Conservation (phyloP, 148 eudicot genomes). For the Rhododendron vialii region DNA sequence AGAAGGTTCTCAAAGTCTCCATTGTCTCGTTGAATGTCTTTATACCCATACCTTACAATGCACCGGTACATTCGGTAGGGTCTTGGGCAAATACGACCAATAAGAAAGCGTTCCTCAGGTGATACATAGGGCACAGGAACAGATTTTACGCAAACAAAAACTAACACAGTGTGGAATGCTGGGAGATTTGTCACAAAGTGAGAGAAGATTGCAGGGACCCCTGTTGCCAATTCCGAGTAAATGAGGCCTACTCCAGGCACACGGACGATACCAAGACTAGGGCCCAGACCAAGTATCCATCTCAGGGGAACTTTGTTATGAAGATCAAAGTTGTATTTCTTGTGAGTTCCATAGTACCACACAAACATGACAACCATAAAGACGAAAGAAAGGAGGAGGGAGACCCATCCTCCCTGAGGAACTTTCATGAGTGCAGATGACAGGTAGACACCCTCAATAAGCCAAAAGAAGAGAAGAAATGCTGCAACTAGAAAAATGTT, state of each 20-base stretch:
- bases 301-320: slow-evolving; percentile 89
- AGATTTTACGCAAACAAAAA: slow-evolving; percentile 84
- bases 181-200: slow-evolving; percentile 96
- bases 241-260: slow-evolving; percentile 91
- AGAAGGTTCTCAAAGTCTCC: slow-evolving; percentile 80
- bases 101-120: slow-evolving; percentile 81
- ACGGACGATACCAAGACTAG: slow-evolving; percentile 92
- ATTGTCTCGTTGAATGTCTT: slow-evolving; percentile 76
- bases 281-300: slow-evolving; percentile 96
- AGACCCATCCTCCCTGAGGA: slow-evolving; percentile 98
- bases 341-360: slow-evolving; percentile 92
- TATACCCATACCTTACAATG: slow-evolving; percentile 85
- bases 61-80: slow-evolving; percentile 95
- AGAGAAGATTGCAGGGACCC: slow-evolving; percentile 92
- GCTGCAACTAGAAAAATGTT: slow-evolving; percentile 40
- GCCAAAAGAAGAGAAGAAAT: slow-evolving; percentile 66
- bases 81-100: slow-evolving; percentile 89
- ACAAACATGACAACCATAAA: slow-evolving; percentile 72
- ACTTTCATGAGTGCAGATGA: slow-evolving; percentile 73
- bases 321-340: slow-evolving; percentile 84
- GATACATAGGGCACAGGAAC: slow-evolving; percentile 87
- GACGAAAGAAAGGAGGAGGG: slow-evolving; percentile 58
- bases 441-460: slow-evolving; percentile 64
- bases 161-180: slow-evolving; percentile 80
- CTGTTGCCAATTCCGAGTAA: slow-evolving; percentile 88